Percentiles rank a stretch among this genome's conserved stretches.
Conservation (phyloP, 2,329 filamentous ascomycete species). For the Chrysoporthe austroafricana region DNA sequence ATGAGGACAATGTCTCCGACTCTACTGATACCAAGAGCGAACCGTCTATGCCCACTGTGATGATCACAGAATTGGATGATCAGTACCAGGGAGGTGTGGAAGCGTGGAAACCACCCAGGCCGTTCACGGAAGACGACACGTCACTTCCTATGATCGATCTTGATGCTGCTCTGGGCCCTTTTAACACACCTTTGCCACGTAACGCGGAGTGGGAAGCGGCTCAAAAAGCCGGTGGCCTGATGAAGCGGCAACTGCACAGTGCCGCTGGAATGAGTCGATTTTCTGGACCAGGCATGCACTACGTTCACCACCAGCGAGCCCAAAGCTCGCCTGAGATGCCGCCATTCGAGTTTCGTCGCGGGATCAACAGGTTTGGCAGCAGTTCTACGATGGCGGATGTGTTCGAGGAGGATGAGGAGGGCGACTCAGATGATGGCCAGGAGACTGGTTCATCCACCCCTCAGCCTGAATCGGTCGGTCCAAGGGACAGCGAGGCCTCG, state of each 20-base stretch:
- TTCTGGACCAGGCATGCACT: constrained; percentile 70
- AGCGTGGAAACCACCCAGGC: constrained; percentile 44
- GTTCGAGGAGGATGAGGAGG: constrained; percentile 82
- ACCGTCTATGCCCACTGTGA: constrained; percentile 43
- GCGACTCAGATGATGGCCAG: constrained; percentile 52
- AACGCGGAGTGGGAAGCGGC: constrained; percentile 71
- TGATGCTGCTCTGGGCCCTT: constrained; percentile 89
- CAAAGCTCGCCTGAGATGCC: constrained; percentile 81
- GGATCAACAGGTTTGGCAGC: constrained; percentile 65
- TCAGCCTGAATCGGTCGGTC: constrained; percentile 42
- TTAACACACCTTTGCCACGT: constrained; percentile 74
- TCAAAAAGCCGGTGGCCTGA: constrained; percentile 59
- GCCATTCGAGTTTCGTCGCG: constrained; percentile 69
- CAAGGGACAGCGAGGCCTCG: constrained; percentile 34
- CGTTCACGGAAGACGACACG: constrained; percentile 61
- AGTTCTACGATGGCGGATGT: constrained; percentile 82
- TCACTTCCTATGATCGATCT: constrained; percentile 87
- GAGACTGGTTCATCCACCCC: constrained; percentile 33
- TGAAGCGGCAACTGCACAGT: constrained; percentile 75
- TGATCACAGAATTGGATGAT: constrained; percentile 46
- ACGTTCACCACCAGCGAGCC: constrained; percentile 69
- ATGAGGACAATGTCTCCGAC: constrained; percentile 36
- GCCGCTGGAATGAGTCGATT: constrained; percentile 73
- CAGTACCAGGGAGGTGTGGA: constrained; percentile 33
- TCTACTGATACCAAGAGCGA: constrained; percentile 36